Conservation (phyloP, 2,329 filamentous ascomycete species). For the Lecanosticta acicola region DNA sequence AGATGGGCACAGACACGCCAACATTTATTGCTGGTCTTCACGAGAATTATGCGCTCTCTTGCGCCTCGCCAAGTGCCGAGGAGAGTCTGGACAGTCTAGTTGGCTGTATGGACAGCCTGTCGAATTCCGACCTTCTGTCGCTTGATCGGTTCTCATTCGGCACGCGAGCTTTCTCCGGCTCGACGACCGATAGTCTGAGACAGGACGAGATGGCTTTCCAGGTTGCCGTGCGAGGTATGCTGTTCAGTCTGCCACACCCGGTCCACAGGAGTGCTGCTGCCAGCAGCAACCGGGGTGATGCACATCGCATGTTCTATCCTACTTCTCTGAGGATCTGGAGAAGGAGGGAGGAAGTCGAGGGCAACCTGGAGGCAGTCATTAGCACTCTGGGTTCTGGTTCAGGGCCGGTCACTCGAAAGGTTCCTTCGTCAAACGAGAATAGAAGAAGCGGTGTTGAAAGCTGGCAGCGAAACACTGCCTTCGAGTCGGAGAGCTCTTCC, state of each 20-base stretch:
- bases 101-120: conserved; percentile 79
- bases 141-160: conserved; percentile 64
- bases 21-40: conserved; percentile 88
- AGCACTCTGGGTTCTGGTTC: conserved; percentile 7
- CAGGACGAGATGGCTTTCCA: conserved; percentile 96
- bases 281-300: conserved; percentile 44
- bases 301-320: conserved; percentile 89
- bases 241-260: conserved; percentile 79
- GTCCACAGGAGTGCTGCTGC: conserved; percentile 58
- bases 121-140: conserved; percentile 79
- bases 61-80: conserved; percentile 55
- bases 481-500: conserved; percentile 5
- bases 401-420: neutral
- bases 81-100: conserved; percentile 70
- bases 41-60: conserved; percentile 89
- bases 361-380: conserved; percentile 63
- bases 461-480: conserved; percentile 19
- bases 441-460: conserved; percentile 16
- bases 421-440: neutral
- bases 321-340: conserved; percentile 78
- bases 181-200: conserved; percentile 64
- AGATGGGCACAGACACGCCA: conserved; percentile 84
- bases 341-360: conserved; percentile 73
- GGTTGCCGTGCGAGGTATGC: conserved; percentile 75
- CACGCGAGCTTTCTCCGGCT: conserved; percentile 45